A percentile compares a stretch with the other conserved stretches of the same genome.
These are phyloP conservation scores for Primulina tabacum DNA, from an alignment of 257 asterid species.

Conservation along the genomic window DNA sequence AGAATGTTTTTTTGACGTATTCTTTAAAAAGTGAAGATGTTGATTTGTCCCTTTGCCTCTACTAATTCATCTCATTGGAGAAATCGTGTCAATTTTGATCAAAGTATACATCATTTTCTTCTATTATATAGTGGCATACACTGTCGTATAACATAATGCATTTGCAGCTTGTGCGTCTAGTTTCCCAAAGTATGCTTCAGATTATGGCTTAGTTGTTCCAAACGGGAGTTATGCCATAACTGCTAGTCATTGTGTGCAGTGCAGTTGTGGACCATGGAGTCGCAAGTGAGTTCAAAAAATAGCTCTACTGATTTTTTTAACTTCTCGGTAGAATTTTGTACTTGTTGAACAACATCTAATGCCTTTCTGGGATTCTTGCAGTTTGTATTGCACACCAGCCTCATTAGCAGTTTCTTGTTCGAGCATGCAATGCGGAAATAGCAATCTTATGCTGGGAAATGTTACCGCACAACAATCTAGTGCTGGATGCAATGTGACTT, in stretches of 20 bases:
- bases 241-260: slow-evolving; percentile 89
- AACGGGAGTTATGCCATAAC: slow-evolving; percentile 91
- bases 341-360: slow-evolving; percentile 2
- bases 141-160: not conserved
- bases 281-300: slow-evolving; percentile 58
- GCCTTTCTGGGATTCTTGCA: slow-evolving; percentile 30
- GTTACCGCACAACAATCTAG: slow-evolving; percentile 66
- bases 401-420: slow-evolving; percentile 93
- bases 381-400: slow-evolving; percentile 93
- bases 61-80: not conserved
- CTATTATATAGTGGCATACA: not conserved
- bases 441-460: slow-evolving; percentile 88
- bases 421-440: slow-evolving; percentile 89
- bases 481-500: slow-evolving; percentile 91
- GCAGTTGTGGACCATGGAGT: slow-evolving; percentile 94
- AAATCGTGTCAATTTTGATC: not conserved
- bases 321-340: not conserved
- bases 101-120: too few relatives aligned
- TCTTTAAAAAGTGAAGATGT: not conserved
- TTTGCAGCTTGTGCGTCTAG: slow-evolving; percentile 86
- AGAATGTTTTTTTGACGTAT: not conserved
- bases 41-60: not conserved
- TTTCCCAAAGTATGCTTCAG: slow-evolving; percentile 64
- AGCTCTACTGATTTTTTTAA: not conserved
- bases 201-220: slow-evolving; percentile 77